Evolutionary conservation across 2,329 filamentous ascomycete species (phyloP), one percentile per base, ranked within the genome.

Genomic region (Cladosporium oxysporum): DNA sequence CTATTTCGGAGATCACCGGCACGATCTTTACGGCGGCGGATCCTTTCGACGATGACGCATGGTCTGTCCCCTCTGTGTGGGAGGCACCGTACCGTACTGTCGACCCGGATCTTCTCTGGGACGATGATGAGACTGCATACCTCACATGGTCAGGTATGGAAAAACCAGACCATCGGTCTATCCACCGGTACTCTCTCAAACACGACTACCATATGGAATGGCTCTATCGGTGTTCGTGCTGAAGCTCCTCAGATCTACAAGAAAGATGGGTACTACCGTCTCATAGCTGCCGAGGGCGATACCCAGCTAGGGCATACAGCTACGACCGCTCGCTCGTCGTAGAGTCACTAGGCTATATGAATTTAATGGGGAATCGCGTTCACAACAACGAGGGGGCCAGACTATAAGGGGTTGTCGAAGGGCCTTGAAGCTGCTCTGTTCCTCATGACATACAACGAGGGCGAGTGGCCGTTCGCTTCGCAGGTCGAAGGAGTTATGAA

Each of bases 101-200:
- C 23, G 72, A 73, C 63, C 70, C 71, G 11, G 69, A 70, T 44
- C 28, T 55, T 41, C 84, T 86, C 69, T 88, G 84, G 82, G 83
- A 87, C 58, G 80, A 81, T 0, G 82, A 87, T 53, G 85, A 84
- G 1, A 83, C 80, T 64, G 76, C 81, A 0, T 88, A 87, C 65
- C 80, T 85, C 12, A 71, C 72, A 3, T 79, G 68, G 23, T 70
- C 72, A 12, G 75, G 76, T 8, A 76, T 78, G 23, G 66, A 72
- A n/a, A 67, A 75, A n/a, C 64, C 64, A 68, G n/a, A 71, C 73
- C 29, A 71, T 79, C 26, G 70, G 79, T 62, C 69, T 78, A 7
- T 50, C 72, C 5, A 79, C 75, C 5, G 78, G 77, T 1, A 66
- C 70, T 35, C 60, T 69, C 7, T 68, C 70, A 7, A 65, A 72